Conservation (phyloP, 768 basidiomycete species). For the Cystobasidium onofrii region DNA sequence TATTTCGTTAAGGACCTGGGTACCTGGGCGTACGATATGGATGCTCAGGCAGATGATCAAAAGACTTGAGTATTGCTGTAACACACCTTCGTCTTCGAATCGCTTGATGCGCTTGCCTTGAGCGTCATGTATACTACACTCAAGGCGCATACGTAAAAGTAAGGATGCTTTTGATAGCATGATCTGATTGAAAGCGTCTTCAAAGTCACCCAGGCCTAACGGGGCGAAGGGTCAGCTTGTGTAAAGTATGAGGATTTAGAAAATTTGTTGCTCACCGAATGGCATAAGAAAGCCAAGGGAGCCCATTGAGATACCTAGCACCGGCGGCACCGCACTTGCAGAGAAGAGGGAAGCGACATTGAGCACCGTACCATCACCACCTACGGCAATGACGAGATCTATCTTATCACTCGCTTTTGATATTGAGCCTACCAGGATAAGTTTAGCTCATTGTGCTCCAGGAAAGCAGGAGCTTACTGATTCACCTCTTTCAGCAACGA, state of each 20-base stretch:
- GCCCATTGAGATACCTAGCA: constrained; percentile 83
- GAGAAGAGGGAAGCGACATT: constrained; percentile 88
- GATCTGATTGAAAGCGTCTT: constrained; percentile 67
- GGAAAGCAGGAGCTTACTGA: background rate
- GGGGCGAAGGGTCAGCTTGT: no score
- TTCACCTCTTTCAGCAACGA: constrained; percentile 18
- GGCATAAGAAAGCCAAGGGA: constrained; percentile 87
- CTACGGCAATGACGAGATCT: constrained; percentile 79
- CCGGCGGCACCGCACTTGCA: constrained; percentile 82
- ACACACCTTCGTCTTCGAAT: constrained; percentile 31
- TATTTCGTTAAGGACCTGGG: constrained; percentile 97
- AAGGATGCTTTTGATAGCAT: constrained; percentile 71
- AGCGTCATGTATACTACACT: constrained; percentile 65
- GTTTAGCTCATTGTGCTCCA: background rate
- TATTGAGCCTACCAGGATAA: background rate
- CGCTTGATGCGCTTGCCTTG: constrained; percentile 46
- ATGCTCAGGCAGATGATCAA: constrained; percentile 1
- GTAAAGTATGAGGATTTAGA: no score
- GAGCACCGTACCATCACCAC: constrained; percentile 89
- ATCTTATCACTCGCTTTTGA: constrained; percentile 46
- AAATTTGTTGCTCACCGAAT: no score
- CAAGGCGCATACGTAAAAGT: constrained; percentile 79
- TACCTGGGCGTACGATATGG: constrained; percentile 43
- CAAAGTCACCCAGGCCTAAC: constrained; percentile 88
- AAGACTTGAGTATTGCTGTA: constrained; percentile 32